Conservation (phyloP, 192 early-diverging fungal genomes). For the Spinellus fusiger region DNA sequence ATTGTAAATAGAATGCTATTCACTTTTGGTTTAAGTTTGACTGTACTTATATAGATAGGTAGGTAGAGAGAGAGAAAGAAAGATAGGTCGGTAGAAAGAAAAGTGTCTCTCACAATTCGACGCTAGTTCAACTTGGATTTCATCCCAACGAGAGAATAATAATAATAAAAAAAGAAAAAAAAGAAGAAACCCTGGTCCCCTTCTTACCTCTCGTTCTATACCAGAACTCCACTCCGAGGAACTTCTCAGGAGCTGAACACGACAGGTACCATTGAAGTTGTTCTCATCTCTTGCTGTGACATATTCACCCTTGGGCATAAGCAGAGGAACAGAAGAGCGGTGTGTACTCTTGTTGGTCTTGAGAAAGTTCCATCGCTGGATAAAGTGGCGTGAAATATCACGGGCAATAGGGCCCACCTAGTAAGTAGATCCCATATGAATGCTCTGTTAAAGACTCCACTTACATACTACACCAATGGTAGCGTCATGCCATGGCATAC, state of each 20-base stretch:
- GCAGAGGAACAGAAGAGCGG: slow-evolving; percentile 52
- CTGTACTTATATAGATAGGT: no score
- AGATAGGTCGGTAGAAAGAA: no score
- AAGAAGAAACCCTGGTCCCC: no score
- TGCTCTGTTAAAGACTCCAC: not conserved
- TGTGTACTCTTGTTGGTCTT: slow-evolving; percentile 64
- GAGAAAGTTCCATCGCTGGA: slow-evolving; percentile 91
- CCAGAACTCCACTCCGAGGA: slow-evolving; percentile 69
- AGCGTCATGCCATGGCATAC: slow-evolving; percentile 93
- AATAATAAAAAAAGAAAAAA: no score
- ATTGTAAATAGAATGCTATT: slow-evolving; percentile 68
- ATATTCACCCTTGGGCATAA: slow-evolving; percentile 75
- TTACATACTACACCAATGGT: slow-evolving; percentile 58
- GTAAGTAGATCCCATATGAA: not conserved
- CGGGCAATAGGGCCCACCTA: slow-evolving; percentile 67
- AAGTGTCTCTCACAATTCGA: no score
- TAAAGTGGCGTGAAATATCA: slow-evolving; percentile 84
- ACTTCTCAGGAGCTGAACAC: slow-evolving; percentile 67
- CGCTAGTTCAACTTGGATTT: no score
- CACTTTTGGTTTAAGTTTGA: not conserved
- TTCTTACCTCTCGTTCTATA: slow-evolving; percentile 39
- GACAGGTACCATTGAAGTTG: slow-evolving; percentile 60
- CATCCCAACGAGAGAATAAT: not conserved
- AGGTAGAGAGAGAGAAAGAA: no score
- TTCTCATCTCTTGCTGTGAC: slow-evolving; percentile 49